Evolutionary conservation across 306 rosid genomes (phyloP), one percentile per base, ranked within the genome.

Genomic region (Vigna mungo): DNA sequence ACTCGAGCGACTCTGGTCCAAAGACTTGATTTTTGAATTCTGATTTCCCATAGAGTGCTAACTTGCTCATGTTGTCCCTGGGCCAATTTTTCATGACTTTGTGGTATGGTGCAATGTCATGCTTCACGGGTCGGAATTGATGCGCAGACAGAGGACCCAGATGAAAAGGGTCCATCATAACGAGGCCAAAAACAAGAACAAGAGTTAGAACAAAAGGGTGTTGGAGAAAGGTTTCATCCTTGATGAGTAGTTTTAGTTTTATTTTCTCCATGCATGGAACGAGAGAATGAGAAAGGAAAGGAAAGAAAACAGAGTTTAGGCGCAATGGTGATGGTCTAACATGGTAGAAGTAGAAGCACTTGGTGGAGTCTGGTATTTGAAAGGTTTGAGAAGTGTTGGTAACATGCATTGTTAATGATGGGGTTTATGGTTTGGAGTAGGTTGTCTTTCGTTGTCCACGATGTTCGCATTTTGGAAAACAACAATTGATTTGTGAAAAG

Each of bases 1-100:
- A 92, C 81, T 95, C 98, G 63, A 92, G 75, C 2, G 97, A 95
- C 70, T 92, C 98, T 11, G 98, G 98, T 43, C 98, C 98, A 54
- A 88, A 95, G 1, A 92, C 91, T 86, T 95, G 78, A 10, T 93
- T 77, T 71, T 86, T 75, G 67, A 90, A 95, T 79, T 86, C 90
- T 63, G 84, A 78, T 63, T 87, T 92, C 15, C 93, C 97, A 27
- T 74, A 23, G 16, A 66, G 77, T 44, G 87, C 96, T 37, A 95
- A 68, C 60, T 85, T 80, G 80, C 97, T 92, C 21, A 80, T 79
- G 74, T 88, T 95, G 79, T 95, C 98, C 56, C 88, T 87, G 0
- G 97, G 97, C 98, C 98, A 90, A 6, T 8, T 86, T 74, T 85
- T 71, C 86, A 95, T 92, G 75, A 95, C 97, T 77, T 88, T 80